Conservation (phyloP, 2,329 filamentous ascomycete species). For the Paecilomyces formosus region DNA sequence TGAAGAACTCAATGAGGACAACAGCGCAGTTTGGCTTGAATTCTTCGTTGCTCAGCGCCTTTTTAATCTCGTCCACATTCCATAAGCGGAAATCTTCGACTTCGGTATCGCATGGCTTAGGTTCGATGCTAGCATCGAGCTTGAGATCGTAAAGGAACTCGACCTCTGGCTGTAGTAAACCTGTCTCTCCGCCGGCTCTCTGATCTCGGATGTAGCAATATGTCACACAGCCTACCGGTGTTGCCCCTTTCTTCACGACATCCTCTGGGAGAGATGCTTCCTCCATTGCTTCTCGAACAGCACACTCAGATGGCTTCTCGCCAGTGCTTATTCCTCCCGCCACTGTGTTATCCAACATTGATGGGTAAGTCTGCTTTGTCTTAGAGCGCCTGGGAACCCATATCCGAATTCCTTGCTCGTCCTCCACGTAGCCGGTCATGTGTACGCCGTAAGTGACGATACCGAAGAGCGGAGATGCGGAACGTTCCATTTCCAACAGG, state of each 20-base stretch:
- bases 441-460: constrained; percentile 73
- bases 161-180: constrained; percentile 79
- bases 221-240: constrained; percentile 62
- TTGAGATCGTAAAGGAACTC: constrained; percentile 89
- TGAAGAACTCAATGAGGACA: constrained; percentile 81
- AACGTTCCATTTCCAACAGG: constrained; percentile 70
- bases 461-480: constrained; percentile 66
- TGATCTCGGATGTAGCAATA: constrained; percentile 77
- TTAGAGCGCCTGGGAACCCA: constrained; percentile 76
- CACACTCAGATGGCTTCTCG: constrained; percentile 71
- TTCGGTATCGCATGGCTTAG: constrained; percentile 77
- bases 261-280: constrained; percentile 73
- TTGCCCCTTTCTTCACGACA: constrained; percentile 55
- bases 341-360: constrained; percentile 93
- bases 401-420: constrained; percentile 57
- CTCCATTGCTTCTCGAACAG: constrained; percentile 80
- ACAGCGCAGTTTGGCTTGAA: constrained; percentile 93
- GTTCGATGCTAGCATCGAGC: constrained; percentile 59
- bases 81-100: constrained; percentile 77
- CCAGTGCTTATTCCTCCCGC: constrained; percentile 77
- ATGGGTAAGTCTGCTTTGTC: constrained; percentile 77
- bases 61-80: constrained; percentile 67
- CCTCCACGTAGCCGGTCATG: constrained; percentile 64
- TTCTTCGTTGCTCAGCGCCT: constrained; percentile 60
- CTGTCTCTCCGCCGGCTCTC: constrained; percentile 70